phyloP scores from a whole-genome alignment of 768 basidiomycete genomes.

The Leccinum subtestaceum region DNA sequence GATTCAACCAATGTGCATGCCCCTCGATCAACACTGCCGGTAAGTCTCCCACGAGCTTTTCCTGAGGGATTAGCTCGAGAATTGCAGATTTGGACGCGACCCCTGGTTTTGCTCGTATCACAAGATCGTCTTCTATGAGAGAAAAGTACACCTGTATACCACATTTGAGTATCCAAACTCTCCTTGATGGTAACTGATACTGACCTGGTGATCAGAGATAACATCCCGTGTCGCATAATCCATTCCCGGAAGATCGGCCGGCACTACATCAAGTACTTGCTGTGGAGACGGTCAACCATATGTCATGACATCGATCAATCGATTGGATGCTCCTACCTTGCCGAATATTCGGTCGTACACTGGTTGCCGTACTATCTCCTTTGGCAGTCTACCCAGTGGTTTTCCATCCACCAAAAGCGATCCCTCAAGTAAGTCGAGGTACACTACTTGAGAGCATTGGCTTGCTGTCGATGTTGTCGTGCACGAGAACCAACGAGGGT shows the following conservation, averaged over 20 bases:
- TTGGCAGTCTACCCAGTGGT: constrained; percentile 24
- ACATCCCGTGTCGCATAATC: constrained; percentile 20
- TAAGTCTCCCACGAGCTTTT: constrained; percentile 24
- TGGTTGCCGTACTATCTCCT: constrained; percentile 14
- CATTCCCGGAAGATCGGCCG: constrained; percentile 22
- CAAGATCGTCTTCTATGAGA: constrained; percentile 12
- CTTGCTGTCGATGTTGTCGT: constrained; percentile 3
- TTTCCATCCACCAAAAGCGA: constrained; percentile 24
- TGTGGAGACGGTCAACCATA: constrained; percentile 3
- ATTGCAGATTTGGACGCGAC: not conserved
- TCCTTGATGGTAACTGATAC: not conserved
- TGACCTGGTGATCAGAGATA: constrained; percentile 20
- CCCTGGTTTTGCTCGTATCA: constrained; percentile 16
- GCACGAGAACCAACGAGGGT: constrained; percentile 20
- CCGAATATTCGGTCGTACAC: constrained; percentile 20
- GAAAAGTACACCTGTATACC: constrained; percentile 23
- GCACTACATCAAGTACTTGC: constrained; percentile 19
- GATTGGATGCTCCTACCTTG: constrained; percentile 8
- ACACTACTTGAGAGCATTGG: constrained; percentile 20
- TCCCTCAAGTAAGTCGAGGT: constrained; percentile 24
- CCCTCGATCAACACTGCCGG: constrained; percentile 22
- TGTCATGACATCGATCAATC: not conserved
- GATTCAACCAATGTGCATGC: constrained; percentile 33
- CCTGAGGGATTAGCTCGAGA: constrained; percentile 15
- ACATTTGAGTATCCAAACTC: not conserved